These are phyloP conservation scores for Pythium rishiriense DNA, from an alignment of 352 stramenopile species.

Conservation along the genomic window DNA sequence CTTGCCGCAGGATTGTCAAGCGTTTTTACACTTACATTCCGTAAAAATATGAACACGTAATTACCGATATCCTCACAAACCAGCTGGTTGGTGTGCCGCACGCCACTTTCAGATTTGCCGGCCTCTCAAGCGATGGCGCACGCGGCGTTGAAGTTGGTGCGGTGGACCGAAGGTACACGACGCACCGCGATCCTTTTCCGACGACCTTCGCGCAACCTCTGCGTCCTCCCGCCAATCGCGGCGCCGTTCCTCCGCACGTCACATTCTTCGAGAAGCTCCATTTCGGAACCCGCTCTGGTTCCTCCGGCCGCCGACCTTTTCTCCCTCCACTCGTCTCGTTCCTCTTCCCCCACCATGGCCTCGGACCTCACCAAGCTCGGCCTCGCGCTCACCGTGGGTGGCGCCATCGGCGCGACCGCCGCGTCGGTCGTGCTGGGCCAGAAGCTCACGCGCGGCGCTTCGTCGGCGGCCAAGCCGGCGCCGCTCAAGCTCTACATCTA, in stretches of 20 bases:
- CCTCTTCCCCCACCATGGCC: conserved; percentile 26
- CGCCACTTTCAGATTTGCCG: conserved; percentile 2
- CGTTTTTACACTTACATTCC: neutral
- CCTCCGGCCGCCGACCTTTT: neutral
- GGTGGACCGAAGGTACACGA: conserved; percentile 19
- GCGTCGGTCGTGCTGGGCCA: conserved; percentile 29
- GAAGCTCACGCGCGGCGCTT: conserved; percentile 12
- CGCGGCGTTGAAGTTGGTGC: conserved; percentile 20
- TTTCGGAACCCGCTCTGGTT: neutral
- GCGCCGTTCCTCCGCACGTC: conserved; percentile 15
- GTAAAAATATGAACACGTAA: neutral
- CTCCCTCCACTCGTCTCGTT: neutral
- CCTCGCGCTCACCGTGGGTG: conserved; percentile 44
- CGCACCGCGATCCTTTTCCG: neutral
- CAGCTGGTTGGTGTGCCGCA: neutral
- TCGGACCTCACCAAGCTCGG: conserved; percentile 47
- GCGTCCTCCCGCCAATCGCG: conserved; percentile 9
- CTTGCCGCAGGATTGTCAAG: neutral
- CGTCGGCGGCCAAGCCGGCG: neutral
- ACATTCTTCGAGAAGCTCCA: conserved; percentile 23
- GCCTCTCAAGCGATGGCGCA: neutral
- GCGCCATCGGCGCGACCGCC: conserved; percentile 42
- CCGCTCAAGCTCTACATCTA: conserved; percentile 58
- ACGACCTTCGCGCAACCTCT: conserved; percentile 21
- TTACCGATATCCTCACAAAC: neutral